These are phyloP conservation scores for Lactifluus rugatus DNA, from an alignment of 768 basidiomycete species.

Conservation along the genomic window DNA sequence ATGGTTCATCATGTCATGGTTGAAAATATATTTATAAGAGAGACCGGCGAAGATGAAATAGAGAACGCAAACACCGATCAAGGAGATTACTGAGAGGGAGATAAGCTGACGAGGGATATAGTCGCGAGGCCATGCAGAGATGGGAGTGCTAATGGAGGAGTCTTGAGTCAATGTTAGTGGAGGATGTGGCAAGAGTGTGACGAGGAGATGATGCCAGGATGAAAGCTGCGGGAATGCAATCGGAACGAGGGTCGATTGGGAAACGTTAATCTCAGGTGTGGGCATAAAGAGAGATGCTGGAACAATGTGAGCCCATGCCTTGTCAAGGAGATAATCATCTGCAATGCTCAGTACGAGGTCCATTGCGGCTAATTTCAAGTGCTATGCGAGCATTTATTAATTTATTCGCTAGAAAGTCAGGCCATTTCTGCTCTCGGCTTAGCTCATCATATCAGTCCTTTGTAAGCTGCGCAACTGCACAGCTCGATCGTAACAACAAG, in stretches of 20 bases:
- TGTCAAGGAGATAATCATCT: constrained; percentile 71
- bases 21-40: constrained; percentile 83
- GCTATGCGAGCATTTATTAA: no score
- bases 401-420: no score
- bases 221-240: constrained; percentile 20
- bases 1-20: constrained; percentile 91
- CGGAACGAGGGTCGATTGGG: constrained; percentile 17
- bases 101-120: constrained; percentile 69
- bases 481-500: no score
- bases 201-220: constrained; percentile 36
- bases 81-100: constrained; percentile 62
- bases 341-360: constrained; percentile 67
- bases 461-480: no score
- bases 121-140: constrained; percentile 80
- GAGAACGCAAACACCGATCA: constrained; percentile 71
- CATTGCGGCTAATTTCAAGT: constrained; percentile 37
- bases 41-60: constrained; percentile 85
- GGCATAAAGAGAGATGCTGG: constrained; percentile 36
- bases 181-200: constrained; percentile 50
- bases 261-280: constrained; percentile 15
- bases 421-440: no score
- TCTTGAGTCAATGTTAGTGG: constrained; percentile 29
- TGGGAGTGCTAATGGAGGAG: constrained; percentile 24
- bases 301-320: constrained; percentile 62
- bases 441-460: no score